phyloP scores from a whole-genome alignment of 371 early-diverging fungal species.

The Mortierella sp. region DNA sequence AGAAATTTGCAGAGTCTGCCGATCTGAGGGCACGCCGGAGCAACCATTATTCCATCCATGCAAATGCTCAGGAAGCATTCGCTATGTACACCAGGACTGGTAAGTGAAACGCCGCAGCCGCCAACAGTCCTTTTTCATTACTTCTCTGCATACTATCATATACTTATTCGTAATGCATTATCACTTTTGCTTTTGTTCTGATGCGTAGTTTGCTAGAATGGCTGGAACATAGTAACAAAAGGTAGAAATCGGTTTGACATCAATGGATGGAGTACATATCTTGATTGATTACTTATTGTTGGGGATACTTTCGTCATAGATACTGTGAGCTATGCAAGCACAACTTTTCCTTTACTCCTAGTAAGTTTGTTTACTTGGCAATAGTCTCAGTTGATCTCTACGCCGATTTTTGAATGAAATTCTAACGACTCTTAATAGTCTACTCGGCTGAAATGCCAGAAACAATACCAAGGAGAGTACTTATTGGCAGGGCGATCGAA shows the following conservation, averaged over 20 bases:
- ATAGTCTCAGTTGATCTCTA: background rate
- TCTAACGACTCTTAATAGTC: conserved; percentile 57
- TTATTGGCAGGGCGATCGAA: conserved; percentile 64
- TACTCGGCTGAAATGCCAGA: conserved; percentile 83
- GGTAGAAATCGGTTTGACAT: conserved; percentile 45
- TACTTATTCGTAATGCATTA: background rate
- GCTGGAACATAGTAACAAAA: conserved; percentile 88
- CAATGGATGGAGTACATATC: too few relatives aligned
- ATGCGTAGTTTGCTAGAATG: conserved; percentile 82
- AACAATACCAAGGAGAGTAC: conserved; percentile 66
- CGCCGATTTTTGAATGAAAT: background rate
- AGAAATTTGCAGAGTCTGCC: conserved; percentile 94
- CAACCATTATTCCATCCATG: conserved; percentile 94
- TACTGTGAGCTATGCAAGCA: conserved; percentile 94
- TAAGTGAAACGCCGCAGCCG: conserved; percentile 35
- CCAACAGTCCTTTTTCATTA: too few relatives aligned
- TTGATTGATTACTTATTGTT: too few relatives aligned
- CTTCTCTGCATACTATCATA: background rate
- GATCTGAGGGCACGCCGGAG: conserved; percentile 79
- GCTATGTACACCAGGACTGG: conserved; percentile 92
- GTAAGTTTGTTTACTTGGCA: conserved; percentile 59
- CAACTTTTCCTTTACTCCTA: conserved; percentile 86
- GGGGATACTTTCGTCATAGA: conserved; percentile 44
- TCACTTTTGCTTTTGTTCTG: background rate
- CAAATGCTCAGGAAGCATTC: conserved; percentile 94